Evolutionary conservation across 306 rosid species (phyloP), one percentile per base, ranked within the genome.

Genomic region (Coriaria nepalensis): DNA sequence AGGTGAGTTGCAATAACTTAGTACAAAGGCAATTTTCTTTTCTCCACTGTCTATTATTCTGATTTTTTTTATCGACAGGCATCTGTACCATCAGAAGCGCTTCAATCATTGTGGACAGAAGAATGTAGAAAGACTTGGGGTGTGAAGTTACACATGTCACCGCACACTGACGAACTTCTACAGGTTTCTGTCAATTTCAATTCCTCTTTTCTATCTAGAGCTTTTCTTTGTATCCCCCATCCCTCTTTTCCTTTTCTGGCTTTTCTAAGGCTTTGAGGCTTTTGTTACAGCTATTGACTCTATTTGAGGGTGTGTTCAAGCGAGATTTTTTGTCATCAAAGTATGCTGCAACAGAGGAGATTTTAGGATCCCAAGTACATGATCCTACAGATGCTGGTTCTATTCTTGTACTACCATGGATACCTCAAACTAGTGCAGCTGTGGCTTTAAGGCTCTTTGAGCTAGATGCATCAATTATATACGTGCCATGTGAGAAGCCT

Each of bases 371-470:
- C 40, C 49, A 66, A 61, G 55, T 54, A 29, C 64, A 13, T 57
- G 66, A 76, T 59, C 61, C 54, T 47, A 45, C 59, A 34, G 83
- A 67, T 56, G 63, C 60, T 42, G 80, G 73, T 40, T 71, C 83
- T 9, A 64, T 79, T 59, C 57, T 68, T 58, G 53, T 78, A 46
- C 87, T 85, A 69, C 98, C 98, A 49, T 92, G 98, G 98, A 64
- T 92, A 44, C 96, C 98, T 35, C 79, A 66, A 62, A 92, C 93
- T 38, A 65, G 73, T 48, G 87, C 96, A 43, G 98, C 98, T 59
- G 66, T 92, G 67, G 80, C 87, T 63, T 64, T 92, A 58, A 71
- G 98, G 65, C 74, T 85, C 55, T 79, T 68, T 43, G 98, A 85
- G 78, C 49, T 92, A 4, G 95, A 92, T 61, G 77, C 87, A 48